phyloP scores from a whole-genome alignment of 2,329 filamentous ascomycete genomes.

The Fonsecaea erecta region DNA sequence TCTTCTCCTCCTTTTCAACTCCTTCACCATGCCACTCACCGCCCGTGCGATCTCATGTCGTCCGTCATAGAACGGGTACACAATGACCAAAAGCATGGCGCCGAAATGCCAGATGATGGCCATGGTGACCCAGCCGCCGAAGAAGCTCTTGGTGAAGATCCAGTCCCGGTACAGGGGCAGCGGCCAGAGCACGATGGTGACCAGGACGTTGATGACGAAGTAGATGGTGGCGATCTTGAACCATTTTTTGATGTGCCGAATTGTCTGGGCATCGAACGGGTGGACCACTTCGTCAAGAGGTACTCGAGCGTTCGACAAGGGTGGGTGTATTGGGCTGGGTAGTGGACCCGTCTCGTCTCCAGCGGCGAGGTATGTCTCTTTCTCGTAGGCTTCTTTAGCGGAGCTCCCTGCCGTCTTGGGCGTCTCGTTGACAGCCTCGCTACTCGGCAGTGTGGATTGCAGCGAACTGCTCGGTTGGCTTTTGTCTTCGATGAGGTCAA shows the following conservation, averaged over 20 bases:
- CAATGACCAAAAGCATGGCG: slow-evolving; percentile 30
- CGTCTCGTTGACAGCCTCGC: slow-evolving; percentile 18
- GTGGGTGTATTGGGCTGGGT: background rate
- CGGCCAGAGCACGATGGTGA: slow-evolving; percentile 36
- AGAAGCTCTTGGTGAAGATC: slow-evolving; percentile 35
- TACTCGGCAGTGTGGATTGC: slow-evolving; percentile 19
- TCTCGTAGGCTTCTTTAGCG: slow-evolving; percentile 3
- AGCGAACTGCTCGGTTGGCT: slow-evolving; percentile 22
- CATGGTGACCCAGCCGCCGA: slow-evolving; percentile 33
- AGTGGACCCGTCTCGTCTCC: slow-evolving; percentile 1
- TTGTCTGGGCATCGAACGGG: slow-evolving; percentile 31
- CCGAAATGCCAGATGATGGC: slow-evolving; percentile 35
- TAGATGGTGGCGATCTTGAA: slow-evolving; percentile 36
- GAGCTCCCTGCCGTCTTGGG: background rate
- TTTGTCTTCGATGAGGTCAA: slow-evolving; percentile 50
- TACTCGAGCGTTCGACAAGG: background rate
- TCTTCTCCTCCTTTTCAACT: slow-evolving; percentile 10
- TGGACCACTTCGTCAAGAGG: slow-evolving; percentile 32
- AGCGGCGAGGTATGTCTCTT: slow-evolving; percentile 14
- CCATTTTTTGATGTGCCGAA: slow-evolving; percentile 34
- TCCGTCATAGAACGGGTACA: slow-evolving; percentile 34
- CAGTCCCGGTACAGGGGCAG: slow-evolving; percentile 35
- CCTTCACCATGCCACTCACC: slow-evolving; percentile 21
- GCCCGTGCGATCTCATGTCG: slow-evolving; percentile 26
- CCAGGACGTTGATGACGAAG: slow-evolving; percentile 36